Conservation (phyloP, 179 eudicot species). For the Actinidia chinensis region DNA sequence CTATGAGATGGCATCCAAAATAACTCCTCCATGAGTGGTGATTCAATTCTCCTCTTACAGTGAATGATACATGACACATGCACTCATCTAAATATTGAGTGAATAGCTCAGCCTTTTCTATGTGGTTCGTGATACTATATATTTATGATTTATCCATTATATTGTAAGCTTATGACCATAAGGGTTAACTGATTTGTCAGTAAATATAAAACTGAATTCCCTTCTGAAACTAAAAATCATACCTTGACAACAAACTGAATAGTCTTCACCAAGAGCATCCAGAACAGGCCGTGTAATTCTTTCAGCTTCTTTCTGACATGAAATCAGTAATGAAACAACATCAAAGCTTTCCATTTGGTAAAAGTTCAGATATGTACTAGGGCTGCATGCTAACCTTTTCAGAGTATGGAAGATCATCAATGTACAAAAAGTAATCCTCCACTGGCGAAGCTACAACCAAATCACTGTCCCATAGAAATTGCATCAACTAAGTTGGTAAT, state of each 20-base stretch:
- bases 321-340: constrained; percentile 15
- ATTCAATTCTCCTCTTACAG: not conserved
- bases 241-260: constrained; percentile 87
- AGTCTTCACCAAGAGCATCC: constrained; percentile 93
- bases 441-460: constrained; percentile 95
- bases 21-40: not conserved
- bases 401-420: constrained; percentile 70
- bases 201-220: not conserved
- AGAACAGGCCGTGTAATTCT: constrained; percentile 57
- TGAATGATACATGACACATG: not conserved
- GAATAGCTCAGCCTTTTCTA: constrained; percentile 6
- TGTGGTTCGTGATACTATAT: not conserved
- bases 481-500: not conserved
- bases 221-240: constrained; percentile 16
- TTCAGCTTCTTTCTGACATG: constrained; percentile 70
- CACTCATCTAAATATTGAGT: not conserved
- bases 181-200: not conserved
- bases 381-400: constrained; percentile 54
- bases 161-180: not conserved
- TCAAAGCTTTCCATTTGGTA: not conserved
- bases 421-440: constrained; percentile 83
- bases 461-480: constrained; percentile 54
- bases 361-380: not conserved
- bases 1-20: not conserved
- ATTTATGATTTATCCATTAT: too few species aligned